These are phyloP conservation scores for Yarrowia phangngaensis DNA, from an alignment of 805 yeast genomes.

Conservation along the genomic window DNA sequence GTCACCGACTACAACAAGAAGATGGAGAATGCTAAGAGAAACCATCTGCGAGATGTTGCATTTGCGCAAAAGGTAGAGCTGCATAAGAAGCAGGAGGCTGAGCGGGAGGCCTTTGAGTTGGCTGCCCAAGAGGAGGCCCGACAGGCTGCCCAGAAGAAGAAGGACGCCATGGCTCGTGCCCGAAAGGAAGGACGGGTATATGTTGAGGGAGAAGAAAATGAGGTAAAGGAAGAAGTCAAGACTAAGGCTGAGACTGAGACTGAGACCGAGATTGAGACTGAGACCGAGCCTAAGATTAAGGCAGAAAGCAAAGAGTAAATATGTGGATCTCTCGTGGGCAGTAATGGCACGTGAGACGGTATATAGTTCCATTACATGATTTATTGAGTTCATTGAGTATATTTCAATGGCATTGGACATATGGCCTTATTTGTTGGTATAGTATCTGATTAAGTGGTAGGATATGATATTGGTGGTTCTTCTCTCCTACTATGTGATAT, in stretches of 20 bases:
- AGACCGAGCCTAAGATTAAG: slow-evolving; percentile 14
- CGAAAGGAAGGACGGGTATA: slow-evolving; percentile 24
- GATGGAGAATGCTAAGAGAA: slow-evolving; percentile 21
- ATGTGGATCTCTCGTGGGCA: slow-evolving; percentile 22
- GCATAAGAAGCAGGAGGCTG: slow-evolving; percentile 23
- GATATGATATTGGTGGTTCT: not conserved
- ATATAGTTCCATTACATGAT: slow-evolving; percentile 27
- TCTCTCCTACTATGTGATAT: no score
- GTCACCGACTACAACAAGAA: slow-evolving; percentile 23
- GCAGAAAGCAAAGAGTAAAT: slow-evolving; percentile 14
- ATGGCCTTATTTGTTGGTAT: no score
- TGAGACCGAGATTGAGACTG: slow-evolving; percentile 4
- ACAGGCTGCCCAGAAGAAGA: slow-evolving; percentile 10
- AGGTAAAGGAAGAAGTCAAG: not conserved
- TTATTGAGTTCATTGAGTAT: not conserved
- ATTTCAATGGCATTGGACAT: no score
- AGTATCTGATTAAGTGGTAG: not conserved
- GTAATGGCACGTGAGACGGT: slow-evolving; percentile 27
- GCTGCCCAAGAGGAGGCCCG: slow-evolving; percentile 1
- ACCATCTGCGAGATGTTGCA: slow-evolving; percentile 10
- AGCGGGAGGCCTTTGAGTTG: slow-evolving; percentile 18
- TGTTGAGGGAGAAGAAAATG: slow-evolving; percentile 21
- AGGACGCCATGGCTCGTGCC: slow-evolving; percentile 17
- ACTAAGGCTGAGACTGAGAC: not conserved
- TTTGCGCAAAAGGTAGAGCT: slow-evolving; percentile 21